A percentile compares a stretch with the other conserved stretches of the same genome.
Conservation (phyloP, 2,329 filamentous ascomycete genomes). For the Ilyonectria robusta region DNA sequence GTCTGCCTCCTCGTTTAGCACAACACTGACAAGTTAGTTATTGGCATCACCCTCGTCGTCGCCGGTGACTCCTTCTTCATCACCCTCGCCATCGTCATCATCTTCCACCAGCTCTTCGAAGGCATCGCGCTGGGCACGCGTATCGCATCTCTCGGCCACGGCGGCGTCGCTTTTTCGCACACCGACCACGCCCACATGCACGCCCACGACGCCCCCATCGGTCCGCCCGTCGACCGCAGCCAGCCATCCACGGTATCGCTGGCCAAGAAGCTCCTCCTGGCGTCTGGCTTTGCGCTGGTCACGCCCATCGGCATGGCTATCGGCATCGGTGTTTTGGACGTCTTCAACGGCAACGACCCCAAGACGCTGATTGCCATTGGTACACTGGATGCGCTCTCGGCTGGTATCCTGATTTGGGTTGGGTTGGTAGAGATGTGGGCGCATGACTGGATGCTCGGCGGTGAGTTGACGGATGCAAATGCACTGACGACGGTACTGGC, state of each 20-base stretch:
- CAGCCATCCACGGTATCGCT: constrained; percentile 52
- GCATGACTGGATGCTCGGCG: constrained; percentile 76
- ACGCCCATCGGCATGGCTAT: constrained; percentile 87
- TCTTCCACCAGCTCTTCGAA: constrained; percentile 86
- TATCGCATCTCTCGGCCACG: constrained; percentile 71
- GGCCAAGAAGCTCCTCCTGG: constrained; percentile 72
- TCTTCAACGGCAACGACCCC: constrained; percentile 81
- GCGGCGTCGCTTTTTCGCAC: constrained; percentile 36
- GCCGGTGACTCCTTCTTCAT: constrained; percentile 69
- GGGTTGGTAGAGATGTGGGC: constrained; percentile 86
- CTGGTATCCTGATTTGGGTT: constrained; percentile 84
- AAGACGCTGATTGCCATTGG: constrained; percentile 79
- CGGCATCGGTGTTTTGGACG: constrained; percentile 77
- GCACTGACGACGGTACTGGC: constrained; percentile 64
- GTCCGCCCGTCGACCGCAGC: constrained; percentile 33
- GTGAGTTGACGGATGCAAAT: constrained; percentile 67
- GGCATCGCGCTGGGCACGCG: constrained; percentile 80
- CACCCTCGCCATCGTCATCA: constrained; percentile 74
- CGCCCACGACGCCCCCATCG: constrained; percentile 35
- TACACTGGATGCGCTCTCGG: constrained; percentile 80
- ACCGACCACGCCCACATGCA: constrained; percentile 35
- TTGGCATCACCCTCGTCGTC: constrained; percentile 74
- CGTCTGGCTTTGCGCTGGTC: constrained; percentile 74
- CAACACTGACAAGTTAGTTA: constrained; percentile 59
- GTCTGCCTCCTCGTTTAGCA: rapidly evolving